A percentile compares a stretch with the other conserved stretches of the same genome.
phyloP scores from a whole-genome alignment of 1,284 basidiomycete genomes.

The Gomphus sp. region DNA sequence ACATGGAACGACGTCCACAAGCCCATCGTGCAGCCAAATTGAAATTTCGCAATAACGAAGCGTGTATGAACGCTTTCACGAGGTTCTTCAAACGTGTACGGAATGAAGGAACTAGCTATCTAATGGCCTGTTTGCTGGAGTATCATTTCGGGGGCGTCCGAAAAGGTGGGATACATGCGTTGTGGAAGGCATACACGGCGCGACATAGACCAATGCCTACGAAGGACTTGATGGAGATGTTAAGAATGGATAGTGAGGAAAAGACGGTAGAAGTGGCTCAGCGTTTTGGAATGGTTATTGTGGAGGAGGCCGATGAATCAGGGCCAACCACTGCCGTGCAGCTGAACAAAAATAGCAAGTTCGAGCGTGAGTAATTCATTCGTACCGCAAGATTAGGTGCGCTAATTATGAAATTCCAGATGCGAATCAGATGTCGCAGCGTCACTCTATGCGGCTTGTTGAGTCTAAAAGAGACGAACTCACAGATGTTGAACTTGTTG shows the following conservation, averaged over 20 bases:
- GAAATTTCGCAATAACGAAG: conserved; percentile 30
- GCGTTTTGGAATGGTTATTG: not conserved
- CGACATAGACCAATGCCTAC: conserved; percentile 6
- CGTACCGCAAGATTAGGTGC: not conserved
- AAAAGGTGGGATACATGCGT: conserved; percentile 8
- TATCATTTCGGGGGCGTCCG: conserved; percentile 43
- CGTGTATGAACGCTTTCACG: conserved; percentile 2
- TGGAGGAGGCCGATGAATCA: not conserved
- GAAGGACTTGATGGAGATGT: conserved; percentile 24
- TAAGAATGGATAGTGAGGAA: conserved; percentile 52
- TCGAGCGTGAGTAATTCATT: conserved; percentile 5
- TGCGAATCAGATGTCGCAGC: conserved; percentile 3
- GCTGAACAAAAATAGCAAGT: conserved; percentile 1
- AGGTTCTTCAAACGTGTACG: conserved; percentile 8
- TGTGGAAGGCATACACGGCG: conserved; percentile 9
- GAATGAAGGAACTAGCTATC: conserved; percentile 46
- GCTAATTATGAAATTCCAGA: not conserved
- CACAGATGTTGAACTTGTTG: conserved; percentile 66
- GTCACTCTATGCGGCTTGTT: conserved; percentile 22
- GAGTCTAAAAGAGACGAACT: conserved; percentile 60
- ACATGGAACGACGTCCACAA: conserved; percentile 41
- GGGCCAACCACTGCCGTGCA: not conserved
- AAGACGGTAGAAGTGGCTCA: not conserved
- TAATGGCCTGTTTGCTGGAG: conserved; percentile 69
- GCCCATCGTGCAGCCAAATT: conserved; percentile 12